Conservation (phyloP, 495 filamentous ascomycete species). For the Talaromyces trachyspermus region DNA sequence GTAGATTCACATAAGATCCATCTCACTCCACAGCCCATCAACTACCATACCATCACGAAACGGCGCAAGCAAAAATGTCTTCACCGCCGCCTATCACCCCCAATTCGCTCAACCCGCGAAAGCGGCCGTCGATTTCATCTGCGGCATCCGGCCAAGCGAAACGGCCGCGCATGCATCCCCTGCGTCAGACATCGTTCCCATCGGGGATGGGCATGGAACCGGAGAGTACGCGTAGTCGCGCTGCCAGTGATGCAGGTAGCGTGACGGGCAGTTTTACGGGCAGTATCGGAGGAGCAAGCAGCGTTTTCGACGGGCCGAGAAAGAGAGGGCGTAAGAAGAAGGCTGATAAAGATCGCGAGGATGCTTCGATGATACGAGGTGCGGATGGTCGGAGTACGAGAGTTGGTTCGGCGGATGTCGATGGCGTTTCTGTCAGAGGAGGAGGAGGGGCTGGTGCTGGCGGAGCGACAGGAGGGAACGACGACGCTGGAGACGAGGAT, state of each 20-base stretch:
- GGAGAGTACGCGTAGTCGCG: slow-evolving; percentile 41
- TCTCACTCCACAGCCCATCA: too few species aligned
- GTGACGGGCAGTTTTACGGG: slow-evolving; percentile 57
- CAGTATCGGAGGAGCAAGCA: slow-evolving; percentile 47
- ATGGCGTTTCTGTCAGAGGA: slow-evolving; percentile 36
- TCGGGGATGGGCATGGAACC: slow-evolving; percentile 51
- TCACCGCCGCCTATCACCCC: slow-evolving; percentile 34
- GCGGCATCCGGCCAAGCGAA: slow-evolving; percentile 28
- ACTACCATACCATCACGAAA: too few species aligned
- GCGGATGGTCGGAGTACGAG: slow-evolving; percentile 34
- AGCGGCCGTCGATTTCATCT: slow-evolving; percentile 38
- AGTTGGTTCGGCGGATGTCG: slow-evolving; percentile 31
- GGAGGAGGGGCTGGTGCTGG: too few species aligned
- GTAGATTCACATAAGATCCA: too few species aligned
- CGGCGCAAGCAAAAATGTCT: too few species aligned
- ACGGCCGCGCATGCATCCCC: slow-evolving; percentile 53
- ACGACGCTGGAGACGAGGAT: slow-evolving; percentile 48
- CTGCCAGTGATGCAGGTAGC: slow-evolving; percentile 55
- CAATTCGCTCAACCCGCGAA: slow-evolving; percentile 29
- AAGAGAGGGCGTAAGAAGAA: slow-evolving; percentile 65
- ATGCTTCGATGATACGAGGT: slow-evolving; percentile 43
- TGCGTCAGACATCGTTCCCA: slow-evolving; percentile 86
- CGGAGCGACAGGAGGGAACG: slow-evolving; percentile 29
- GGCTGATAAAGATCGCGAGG: slow-evolving; percentile 42
- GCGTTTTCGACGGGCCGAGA: slow-evolving; percentile 35